Base-by-base conservation (phyloP, 768 basidiomycete genomes). In the Lactifluus volemus region DNA sequence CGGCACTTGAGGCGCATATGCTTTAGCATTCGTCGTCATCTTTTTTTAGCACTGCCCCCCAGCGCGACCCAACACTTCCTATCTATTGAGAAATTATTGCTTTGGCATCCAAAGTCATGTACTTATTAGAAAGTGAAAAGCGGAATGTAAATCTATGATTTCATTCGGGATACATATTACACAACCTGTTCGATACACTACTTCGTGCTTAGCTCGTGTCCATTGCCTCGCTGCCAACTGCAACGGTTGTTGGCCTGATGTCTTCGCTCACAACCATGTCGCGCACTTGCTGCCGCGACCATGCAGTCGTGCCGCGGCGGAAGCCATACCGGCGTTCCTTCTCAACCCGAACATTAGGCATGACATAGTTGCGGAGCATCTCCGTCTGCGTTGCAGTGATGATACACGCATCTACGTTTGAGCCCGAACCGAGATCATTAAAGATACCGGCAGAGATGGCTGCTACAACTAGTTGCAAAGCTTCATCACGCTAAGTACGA, bases 371-470 rank as follows among this genome's bases (percentile, higher is more conserved):
- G 63, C 97, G 82, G 61, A 98, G 76, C 89, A 90, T 95, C 73
- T 97, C 93, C 0, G 94, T 95, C 62, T 84, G 78, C 51, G 80
- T 76, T 49, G 87, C 85, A 4, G 92, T 94, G 75, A 99, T 95
- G 67, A 98, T 82, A 72, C 95, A 96, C 1, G 94, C 96, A 73
- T 99, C 97, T 68, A 98, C 84, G 71, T 99, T 98, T n/a, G 92
- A 94, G 47, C 97, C 97, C 0, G 96, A 98, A 4, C 97, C 97
- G 38, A 98, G 84, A 77, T 99, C 97, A 77, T 99, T 98, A 83
- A 97, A 98, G 71, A 99, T 95, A 81, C 97, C 97, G 2, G 92
- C 90, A 25, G 88, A 85, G 68, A 99, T 85, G 49, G 97, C 95
- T 42, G 84, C 79, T 59, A 87, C 84, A 41, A 98, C 94, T 19